These are phyloP conservation scores for Calycina marina DNA, from an alignment of 2,329 filamentous ascomycete genomes.

Conservation along the genomic window DNA sequence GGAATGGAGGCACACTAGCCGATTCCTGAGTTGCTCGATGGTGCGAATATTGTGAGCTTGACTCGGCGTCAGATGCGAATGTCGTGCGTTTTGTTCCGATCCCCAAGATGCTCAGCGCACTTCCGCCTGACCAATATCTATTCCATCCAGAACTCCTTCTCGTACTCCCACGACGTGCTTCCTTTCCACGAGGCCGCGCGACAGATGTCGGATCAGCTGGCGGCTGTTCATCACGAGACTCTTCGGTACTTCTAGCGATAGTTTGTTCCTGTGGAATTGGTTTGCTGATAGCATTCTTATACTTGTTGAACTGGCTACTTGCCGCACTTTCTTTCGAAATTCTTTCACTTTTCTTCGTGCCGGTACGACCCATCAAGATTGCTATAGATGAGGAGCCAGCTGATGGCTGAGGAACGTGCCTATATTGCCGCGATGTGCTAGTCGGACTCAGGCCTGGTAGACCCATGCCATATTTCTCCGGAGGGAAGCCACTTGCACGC, in stretches of 20 bases:
- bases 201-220: slow-evolving; percentile 22
- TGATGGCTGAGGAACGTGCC: slow-evolving; percentile 37
- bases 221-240: slow-evolving; percentile 21
- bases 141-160: slow-evolving; percentile 63
- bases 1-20: slow-evolving; percentile 54
- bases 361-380: slow-evolving; percentile 49
- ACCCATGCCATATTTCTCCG: slow-evolving; percentile 43
- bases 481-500: slow-evolving; percentile 29
- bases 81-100: slow-evolving; percentile 32
- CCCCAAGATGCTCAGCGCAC: slow-evolving; percentile 49
- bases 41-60: slow-evolving; percentile 41
- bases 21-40: slow-evolving; percentile 42
- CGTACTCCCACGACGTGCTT: slow-evolving; percentile 20
- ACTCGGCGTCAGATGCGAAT: slow-evolving; percentile 28
- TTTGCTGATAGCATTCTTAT: slow-evolving; percentile 47
- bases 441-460: slow-evolving; percentile 27
- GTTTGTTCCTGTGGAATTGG: slow-evolving; percentile 35
- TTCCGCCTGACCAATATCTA: slow-evolving; percentile 62
- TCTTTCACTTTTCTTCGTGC: slow-evolving; percentile 32
- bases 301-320: slow-evolving; percentile 44
- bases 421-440: slow-evolving; percentile 22
- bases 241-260: slow-evolving; percentile 1
- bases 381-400: slow-evolving; percentile 47
- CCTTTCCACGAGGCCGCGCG: slow-evolving; percentile 12
- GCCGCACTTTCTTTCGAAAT: slow-evolving; percentile 41